phyloP scores from a whole-genome alignment of 2,329 filamentous ascomycete species.

The Fusarium sp. region DNA sequence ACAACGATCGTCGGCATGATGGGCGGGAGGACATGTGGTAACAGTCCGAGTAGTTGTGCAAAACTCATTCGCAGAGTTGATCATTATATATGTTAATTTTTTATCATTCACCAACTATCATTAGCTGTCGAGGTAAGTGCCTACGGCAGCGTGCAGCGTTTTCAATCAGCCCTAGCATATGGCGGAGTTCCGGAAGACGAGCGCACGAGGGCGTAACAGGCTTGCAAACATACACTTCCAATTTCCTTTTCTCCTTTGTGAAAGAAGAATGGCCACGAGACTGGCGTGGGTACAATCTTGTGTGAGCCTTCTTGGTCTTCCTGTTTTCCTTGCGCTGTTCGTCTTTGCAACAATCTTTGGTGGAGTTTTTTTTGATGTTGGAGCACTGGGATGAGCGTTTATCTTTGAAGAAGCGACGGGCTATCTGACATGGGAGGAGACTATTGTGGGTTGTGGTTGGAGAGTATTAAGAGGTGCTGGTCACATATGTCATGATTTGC shows the following conservation, averaged over 20 bases:
- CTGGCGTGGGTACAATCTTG: slow-evolving; percentile 30
- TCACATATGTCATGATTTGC: background rate
- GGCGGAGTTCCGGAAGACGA: slow-evolving; percentile 49
- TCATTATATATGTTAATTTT: slow-evolving; percentile 40
- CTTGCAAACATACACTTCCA: slow-evolving; percentile 32
- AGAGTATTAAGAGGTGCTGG: slow-evolving; percentile 1
- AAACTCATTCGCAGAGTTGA: slow-evolving; percentile 23
- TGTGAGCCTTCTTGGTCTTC: slow-evolving; percentile 17
- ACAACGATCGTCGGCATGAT: slow-evolving; percentile 49
- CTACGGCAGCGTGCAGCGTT: slow-evolving; percentile 39
- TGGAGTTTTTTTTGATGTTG: slow-evolving; percentile 34
- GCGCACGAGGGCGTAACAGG: slow-evolving; percentile 37
- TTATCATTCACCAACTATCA: slow-evolving; percentile 34
- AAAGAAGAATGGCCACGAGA: slow-evolving; percentile 28
- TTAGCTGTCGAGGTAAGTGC: slow-evolving; percentile 32
- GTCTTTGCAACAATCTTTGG: slow-evolving; percentile 25
- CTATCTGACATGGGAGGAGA: slow-evolving; percentile 6
- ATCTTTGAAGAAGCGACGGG: slow-evolving; percentile 29
- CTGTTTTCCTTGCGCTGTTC: slow-evolving; percentile 11
- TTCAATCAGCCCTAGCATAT: slow-evolving; percentile 48
- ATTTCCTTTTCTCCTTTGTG: slow-evolving; percentile 29
- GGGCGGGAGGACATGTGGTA: slow-evolving; percentile 59
- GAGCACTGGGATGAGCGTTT: slow-evolving; percentile 41
- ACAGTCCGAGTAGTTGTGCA: slow-evolving; percentile 29
- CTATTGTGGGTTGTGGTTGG: background rate